Evolutionary conservation across 257 asterid genomes (phyloP).

Genomic region (Cruciata laevipes): DNA sequence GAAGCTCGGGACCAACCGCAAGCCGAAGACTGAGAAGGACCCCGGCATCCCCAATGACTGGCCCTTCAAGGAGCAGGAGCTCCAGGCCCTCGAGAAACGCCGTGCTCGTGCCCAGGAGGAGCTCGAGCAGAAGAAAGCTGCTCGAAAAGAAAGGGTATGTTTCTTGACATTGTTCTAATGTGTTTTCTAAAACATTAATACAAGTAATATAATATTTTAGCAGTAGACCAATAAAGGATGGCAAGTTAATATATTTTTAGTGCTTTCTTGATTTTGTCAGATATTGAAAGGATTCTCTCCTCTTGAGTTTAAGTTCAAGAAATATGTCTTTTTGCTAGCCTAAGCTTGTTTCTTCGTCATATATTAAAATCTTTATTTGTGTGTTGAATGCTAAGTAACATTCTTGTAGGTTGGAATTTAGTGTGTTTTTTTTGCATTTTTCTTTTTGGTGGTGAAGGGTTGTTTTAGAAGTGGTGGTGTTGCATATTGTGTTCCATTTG

Average conservation of each 20-base stretch:
- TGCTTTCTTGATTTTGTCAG: not conserved
- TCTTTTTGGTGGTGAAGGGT: not conserved
- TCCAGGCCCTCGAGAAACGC: constrained; percentile 76
- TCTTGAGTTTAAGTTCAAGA: not conserved
- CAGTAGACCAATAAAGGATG: no score
- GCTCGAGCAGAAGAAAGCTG: constrained; percentile 78
- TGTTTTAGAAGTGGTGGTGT: not conserved
- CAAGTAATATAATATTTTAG: no score
- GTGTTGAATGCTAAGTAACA: not conserved
- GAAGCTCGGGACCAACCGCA: constrained; percentile 51
- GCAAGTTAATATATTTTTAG: no score
- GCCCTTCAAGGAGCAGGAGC: constrained; percentile 95
- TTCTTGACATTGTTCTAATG: not conserved
- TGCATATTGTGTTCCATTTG: not conserved
- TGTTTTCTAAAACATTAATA: no score
- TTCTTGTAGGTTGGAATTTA: no score
- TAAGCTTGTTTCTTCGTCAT: not conserved
- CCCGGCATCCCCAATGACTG: constrained; percentile 92
- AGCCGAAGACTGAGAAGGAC: constrained; percentile 72
- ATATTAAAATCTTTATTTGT: not conserved
- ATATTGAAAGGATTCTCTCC: no score
- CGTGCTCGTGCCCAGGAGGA: constrained; percentile 69
- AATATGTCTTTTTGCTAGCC: not conserved
- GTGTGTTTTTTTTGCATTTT: not conserved
- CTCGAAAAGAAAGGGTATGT: constrained; percentile 85